These are phyloP conservation scores for Chlorophyllum brunneum DNA, from an alignment of 768 basidiomycete genomes.

Conservation along the genomic window DNA sequence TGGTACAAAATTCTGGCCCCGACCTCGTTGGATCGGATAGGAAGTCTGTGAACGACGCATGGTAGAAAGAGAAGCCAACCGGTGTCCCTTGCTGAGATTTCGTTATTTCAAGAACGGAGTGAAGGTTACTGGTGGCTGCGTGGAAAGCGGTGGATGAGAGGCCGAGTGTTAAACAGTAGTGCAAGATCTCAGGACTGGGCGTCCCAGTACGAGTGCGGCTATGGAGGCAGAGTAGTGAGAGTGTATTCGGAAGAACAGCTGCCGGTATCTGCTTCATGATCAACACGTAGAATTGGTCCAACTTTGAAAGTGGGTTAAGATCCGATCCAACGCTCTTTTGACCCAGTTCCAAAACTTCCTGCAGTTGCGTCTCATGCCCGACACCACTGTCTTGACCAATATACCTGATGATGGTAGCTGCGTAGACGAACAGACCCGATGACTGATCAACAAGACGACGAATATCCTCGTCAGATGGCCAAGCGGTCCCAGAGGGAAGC, in stretches of 20 bases:
- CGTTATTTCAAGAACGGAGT: neutral
- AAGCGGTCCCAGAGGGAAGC: neutral
- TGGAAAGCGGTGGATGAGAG: neutral
- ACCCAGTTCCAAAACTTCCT: too few relatives aligned
- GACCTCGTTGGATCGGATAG: neutral
- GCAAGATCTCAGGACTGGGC: neutral
- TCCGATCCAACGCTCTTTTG: neutral
- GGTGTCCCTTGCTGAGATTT: neutral
- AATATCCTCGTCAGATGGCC: slow-evolving; percentile 19
- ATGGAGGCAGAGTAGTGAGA: neutral
- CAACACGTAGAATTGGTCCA: neutral
- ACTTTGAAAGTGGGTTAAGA: neutral
- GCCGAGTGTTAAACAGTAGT: neutral
- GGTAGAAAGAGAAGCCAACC: neutral
- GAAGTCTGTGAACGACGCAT: too few relatives aligned
- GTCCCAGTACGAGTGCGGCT: neutral
- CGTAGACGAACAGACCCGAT: slow-evolving; percentile 23
- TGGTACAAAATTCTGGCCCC: too few relatives aligned
- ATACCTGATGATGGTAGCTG: slow-evolving; percentile 21
- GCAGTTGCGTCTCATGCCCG: too few relatives aligned
- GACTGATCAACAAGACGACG: slow-evolving; percentile 17
- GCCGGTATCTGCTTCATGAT: neutral
- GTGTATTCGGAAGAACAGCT: neutral
- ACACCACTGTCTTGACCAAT: slow-evolving; percentile 4
- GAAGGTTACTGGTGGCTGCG: neutral